Evolutionary conservation across 2,329 filamentous ascomycete species (phyloP), one percentile per base, ranked within the genome.

Genomic region (Diaporthe humulicola): DNA sequence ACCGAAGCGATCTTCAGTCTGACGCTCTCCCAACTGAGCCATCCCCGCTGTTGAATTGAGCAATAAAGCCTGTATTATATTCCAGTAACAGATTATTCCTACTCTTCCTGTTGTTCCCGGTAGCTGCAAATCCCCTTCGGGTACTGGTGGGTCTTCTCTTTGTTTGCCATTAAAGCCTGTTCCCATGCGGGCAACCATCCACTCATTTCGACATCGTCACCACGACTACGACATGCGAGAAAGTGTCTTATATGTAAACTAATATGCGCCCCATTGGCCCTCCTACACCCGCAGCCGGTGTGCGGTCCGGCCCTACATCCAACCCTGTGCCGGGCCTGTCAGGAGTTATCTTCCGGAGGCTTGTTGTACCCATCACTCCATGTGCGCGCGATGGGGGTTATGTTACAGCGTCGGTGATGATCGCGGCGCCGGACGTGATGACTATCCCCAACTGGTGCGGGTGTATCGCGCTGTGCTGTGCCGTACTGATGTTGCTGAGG

Each of bases 301-400:
- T 15, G 61, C 45, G 61, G 61, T 36, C n/a, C 61, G 61, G 61
- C 61, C 61, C 45, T 52, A 52, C 30, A 22, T 38, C 45, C 42
- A 67, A 48, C 7, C 22, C 22, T 7, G 33, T 10, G 25, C 22
- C 64, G 30, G 64, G 9, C 22, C 64, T 67, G 45, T 67, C 64
- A 38, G 22, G 64, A 40, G 19, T 3, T 12, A 28, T 38, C 8
- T 38, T 19, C 45, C 45, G 30, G 45, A n/a, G 64, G 64, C 14
- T 36, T 50, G 42, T 52, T 28, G 58, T 61, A 19, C 45, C 58
- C 4, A n/a, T n/a, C n/a, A n/a, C n/a, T n/a, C n/a, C 36, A 30
- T 19, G 58, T 45, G 40, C n/a, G 57, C n/a, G 40, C 45, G 64
- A 67, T 67, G 64, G 14, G 14, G 64, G 30, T 15, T 25, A 19